Conservation (phyloP, 768 basidiomycete genomes). For the Pleurotus sapidus region DNA sequence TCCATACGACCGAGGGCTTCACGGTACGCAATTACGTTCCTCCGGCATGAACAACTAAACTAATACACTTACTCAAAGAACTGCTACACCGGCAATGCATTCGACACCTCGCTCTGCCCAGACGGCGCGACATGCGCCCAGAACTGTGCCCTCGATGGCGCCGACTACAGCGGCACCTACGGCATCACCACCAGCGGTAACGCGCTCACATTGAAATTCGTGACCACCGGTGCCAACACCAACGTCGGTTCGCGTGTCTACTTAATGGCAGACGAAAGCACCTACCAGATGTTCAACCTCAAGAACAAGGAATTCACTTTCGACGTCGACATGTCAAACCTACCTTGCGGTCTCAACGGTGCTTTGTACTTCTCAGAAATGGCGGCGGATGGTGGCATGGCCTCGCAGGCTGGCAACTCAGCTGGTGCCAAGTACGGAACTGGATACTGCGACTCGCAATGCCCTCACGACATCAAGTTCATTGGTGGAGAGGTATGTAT, state of each 20-base stretch:
- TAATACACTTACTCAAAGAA: not conserved
- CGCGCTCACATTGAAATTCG: slow-evolving; percentile 27
- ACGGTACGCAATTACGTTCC: not conserved
- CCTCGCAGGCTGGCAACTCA: slow-evolving; percentile 36
- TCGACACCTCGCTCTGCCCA: slow-evolving; percentile 35
- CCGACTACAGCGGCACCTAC: slow-evolving; percentile 33
- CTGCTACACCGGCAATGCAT: slow-evolving; percentile 38
- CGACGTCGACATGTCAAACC: slow-evolving; percentile 57
- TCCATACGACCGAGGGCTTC: slow-evolving; percentile 24
- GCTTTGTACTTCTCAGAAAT: slow-evolving; percentile 44
- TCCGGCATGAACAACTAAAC: not conserved
- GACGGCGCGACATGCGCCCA: slow-evolving; percentile 27
- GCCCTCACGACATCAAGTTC: slow-evolving; percentile 46
- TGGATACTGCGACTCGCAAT: slow-evolving; percentile 28
- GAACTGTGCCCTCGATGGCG: slow-evolving; percentile 29
- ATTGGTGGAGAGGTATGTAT: slow-evolving; percentile 41
- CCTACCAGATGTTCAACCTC: slow-evolving; percentile 39
- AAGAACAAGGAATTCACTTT: slow-evolving; percentile 60
- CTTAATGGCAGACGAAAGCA: slow-evolving; percentile 20
- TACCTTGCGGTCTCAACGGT: slow-evolving; percentile 51
- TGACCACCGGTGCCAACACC: slow-evolving; percentile 24
- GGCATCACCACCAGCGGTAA: slow-evolving; percentile 34
- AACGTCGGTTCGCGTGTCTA: slow-evolving; percentile 27
- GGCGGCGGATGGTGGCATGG: slow-evolving; percentile 38
- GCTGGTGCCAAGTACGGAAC: slow-evolving; percentile 30